Conservation (phyloP, 202 grass and related monocot species). For the Schoenoplectus tabernaemontani region DNA sequence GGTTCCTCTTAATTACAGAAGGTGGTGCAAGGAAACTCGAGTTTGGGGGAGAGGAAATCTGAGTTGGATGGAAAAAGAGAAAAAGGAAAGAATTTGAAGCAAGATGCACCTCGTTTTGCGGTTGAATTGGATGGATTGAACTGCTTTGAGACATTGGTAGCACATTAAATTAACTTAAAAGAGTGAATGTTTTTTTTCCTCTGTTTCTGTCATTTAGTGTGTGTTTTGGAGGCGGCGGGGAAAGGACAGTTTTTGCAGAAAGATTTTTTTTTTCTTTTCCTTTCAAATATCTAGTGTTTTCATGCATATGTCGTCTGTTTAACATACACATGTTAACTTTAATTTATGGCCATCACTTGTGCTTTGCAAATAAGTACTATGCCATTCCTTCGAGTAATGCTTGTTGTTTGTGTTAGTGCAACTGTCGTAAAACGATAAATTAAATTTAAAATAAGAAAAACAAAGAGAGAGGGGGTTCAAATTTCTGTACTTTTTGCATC, state of each 20-base stretch:
- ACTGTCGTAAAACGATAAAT: too few relatives aligned
- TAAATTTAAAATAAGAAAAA: too few relatives aligned
- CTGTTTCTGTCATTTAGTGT: not conserved
- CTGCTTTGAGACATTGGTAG: constrained; percentile 46
- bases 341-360: not conserved
- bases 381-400: too few relatives aligned
- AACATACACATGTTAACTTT: not conserved
- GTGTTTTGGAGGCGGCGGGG: not conserved
- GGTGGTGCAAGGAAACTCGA: not conserved
- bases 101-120: constrained; percentile 27
- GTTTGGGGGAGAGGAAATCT: not conserved
- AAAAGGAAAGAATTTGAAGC: not conserved
- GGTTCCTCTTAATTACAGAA: constrained; percentile 11
- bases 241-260: not conserved
- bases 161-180: not conserved
- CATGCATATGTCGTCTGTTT: not conserved
- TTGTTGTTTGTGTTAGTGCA: too few relatives aligned
- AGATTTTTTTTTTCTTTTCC: not conserved
- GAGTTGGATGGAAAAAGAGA: not conserved
- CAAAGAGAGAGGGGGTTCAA: too few relatives aligned
- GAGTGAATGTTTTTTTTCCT: not conserved
- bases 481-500: too few relatives aligned
- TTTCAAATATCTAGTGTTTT: not conserved
- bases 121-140: constrained; percentile 41
- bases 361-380: not conserved